phyloP scores from a whole-genome alignment of 179 eudicot genomes.

The Silene noctiflora region DNA sequence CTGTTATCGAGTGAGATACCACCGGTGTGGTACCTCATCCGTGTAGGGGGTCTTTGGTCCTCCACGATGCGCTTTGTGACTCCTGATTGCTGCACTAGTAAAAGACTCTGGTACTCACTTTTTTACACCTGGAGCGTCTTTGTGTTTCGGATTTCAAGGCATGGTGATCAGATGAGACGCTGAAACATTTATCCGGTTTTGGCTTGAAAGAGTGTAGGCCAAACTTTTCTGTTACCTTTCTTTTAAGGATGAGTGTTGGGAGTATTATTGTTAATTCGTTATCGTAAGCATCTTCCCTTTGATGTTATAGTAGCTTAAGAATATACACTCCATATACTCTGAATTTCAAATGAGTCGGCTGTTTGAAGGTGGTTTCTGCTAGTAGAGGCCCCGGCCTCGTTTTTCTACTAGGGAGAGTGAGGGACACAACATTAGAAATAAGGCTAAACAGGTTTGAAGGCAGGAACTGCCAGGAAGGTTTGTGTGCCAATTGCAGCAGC shows the following conservation, averaged over 20 bases:
- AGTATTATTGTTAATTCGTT: background rate
- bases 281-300: background rate
- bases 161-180: too few species aligned
- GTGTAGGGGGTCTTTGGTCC: background rate
- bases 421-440: background rate
- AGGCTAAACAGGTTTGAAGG: background rate
- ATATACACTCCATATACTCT: background rate
- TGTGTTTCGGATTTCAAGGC: too few species aligned
- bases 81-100: too few species aligned
- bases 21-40: background rate
- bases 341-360: background rate
- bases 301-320: background rate
- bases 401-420: background rate
- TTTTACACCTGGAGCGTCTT: too few species aligned
- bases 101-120: background rate
- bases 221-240: background rate
- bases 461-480: background rate
- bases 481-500: background rate
- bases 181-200: too few species aligned
- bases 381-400: background rate
- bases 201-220: too few species aligned
- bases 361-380: background rate
- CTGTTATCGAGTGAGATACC: conserved; percentile 41
- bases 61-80: background rate
- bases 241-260: background rate